Evolutionary conservation across 768 basidiomycete genomes (phyloP), one percentile per base, ranked within the genome.

Genomic region (Gloeopeniophorella convolvens): DNA sequence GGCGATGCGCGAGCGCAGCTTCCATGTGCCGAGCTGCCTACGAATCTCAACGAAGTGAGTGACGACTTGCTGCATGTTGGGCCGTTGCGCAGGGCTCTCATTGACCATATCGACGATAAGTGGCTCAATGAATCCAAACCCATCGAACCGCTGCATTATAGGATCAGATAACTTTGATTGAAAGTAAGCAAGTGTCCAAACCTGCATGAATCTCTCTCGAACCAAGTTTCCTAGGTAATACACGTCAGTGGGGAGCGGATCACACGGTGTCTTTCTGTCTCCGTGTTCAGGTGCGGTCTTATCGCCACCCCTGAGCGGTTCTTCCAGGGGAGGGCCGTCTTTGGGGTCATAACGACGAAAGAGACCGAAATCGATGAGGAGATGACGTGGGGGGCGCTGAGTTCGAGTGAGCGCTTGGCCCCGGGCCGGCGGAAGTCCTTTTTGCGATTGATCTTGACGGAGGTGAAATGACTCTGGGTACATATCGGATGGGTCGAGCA

Each of bases 101-200:
- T 70, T 64, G 3, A 64, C 58, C 70, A 73, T 72, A 18, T 69
- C 66, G 0, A 39, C 41, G 20, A 60, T 53, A n/a, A 60, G 44
- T 45, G 28, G 18, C n/a, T 33, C 37, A 13, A 53, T 31, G 40
- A 53, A 53, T 15, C 42, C 45, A 7, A 51, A 45, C 1, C 43
- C 50, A 12, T 51, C 5, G 13, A 4, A 32, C 26, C 32, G 35
- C 50, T 51, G 7, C 12, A 5, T n/a, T 7, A 42, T 27, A 16
- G 8, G 9, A 11, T 10, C 21, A 12, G 11, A 11, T 15, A 15
- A 20, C 12, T 12, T 2, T 21, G 1, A 6, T 27, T 11, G 5
- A 16, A n/a, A 7, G 1, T 33, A n/a, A 24, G 3, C 3, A n/a
- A 18, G 15, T 28, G 9, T 12, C 4, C 23, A 4, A 5, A 52